A percentile compares a stretch with the other conserved stretches of the same genome.
phyloP scores from a whole-genome alignment of 2,329 filamentous ascomycete genomes.

The Diatrype stigma region DNA sequence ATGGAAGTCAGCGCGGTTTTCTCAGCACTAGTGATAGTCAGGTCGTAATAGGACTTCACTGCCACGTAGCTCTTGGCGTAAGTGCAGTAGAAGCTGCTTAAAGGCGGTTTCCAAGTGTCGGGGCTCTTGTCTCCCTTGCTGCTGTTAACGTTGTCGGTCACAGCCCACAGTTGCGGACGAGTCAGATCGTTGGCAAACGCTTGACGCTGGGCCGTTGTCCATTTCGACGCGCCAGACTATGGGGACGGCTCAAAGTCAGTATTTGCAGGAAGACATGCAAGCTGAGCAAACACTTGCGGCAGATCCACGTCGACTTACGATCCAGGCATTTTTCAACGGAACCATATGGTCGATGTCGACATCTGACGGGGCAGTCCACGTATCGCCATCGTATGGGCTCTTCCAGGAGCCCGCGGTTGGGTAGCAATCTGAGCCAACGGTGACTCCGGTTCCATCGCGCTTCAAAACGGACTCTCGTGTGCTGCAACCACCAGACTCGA shows the following conservation, averaged over 20 bases:
- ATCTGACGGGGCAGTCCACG: constrained; percentile 57
- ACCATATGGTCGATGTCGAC: constrained; percentile 84
- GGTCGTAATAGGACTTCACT: constrained; percentile 68
- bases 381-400: constrained; percentile 73
- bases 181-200: constrained; percentile 73
- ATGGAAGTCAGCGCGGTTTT: constrained; percentile 63
- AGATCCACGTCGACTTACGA: constrained; percentile 39
- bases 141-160: constrained; percentile 73
- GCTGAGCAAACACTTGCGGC: not conserved
- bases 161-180: constrained; percentile 72
- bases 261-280: not conserved
- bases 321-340: constrained; percentile 76
- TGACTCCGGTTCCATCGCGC: constrained; percentile 66
- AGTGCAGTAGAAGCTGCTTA: constrained; percentile 68
- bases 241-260: not conserved
- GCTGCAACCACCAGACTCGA: constrained; percentile 60
- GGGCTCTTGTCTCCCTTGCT: constrained; percentile 70
- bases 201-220: constrained; percentile 65
- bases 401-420: constrained; percentile 65
- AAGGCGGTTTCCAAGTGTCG: constrained; percentile 71
- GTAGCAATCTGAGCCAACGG: constrained; percentile 54
- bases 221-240: constrained; percentile 65
- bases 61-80: constrained; percentile 74
- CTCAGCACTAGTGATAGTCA: constrained; percentile 69
- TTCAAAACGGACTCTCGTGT: constrained; percentile 68